Conservation (phyloP, 2,329 filamentous ascomycete species). For the Curvularia lunata region DNA sequence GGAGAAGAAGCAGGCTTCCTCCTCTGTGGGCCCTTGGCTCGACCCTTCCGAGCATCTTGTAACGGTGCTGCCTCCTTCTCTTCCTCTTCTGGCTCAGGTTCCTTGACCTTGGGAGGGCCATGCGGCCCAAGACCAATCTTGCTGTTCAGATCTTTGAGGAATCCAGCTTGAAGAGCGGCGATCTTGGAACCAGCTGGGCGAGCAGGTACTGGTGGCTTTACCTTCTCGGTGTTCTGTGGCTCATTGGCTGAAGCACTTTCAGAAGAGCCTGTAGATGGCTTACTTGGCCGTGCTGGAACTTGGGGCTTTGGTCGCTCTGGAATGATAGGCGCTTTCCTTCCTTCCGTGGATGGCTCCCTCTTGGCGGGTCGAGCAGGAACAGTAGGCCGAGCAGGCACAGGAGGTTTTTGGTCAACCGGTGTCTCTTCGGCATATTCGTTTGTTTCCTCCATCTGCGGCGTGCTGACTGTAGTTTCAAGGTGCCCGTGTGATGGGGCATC, state of each 20-base stretch:
- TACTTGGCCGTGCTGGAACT: constrained; percentile 66
- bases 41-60: constrained; percentile 84
- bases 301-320: constrained; percentile 69
- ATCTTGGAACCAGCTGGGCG: constrained; percentile 85
- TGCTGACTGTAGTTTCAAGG: constrained; percentile 74
- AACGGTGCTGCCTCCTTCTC: constrained; percentile 75
- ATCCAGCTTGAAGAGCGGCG: constrained; percentile 85
- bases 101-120: constrained; percentile 74
- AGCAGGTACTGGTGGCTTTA: constrained; percentile 83
- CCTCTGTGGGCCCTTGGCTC: constrained; percentile 85
- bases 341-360: constrained; percentile 55
- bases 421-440: constrained; percentile 48
- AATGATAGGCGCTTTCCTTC: constrained; percentile 59
- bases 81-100: constrained; percentile 64
- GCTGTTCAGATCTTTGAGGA: constrained; percentile 92
- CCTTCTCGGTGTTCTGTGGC: constrained; percentile 50
- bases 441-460: constrained; percentile 59
- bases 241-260: constrained; percentile 46
- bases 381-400: constrained; percentile 36
- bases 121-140: constrained; percentile 87
- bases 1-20: constrained; percentile 70
- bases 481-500: constrained; percentile 84
- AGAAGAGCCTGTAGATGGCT: constrained; percentile 52
- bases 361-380: constrained; percentile 46
- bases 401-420: constrained; percentile 39